These are phyloP conservation scores for Fusarium verrucosum DNA, from an alignment of 2,329 filamentous ascomycete species.

Conservation along the genomic window DNA sequence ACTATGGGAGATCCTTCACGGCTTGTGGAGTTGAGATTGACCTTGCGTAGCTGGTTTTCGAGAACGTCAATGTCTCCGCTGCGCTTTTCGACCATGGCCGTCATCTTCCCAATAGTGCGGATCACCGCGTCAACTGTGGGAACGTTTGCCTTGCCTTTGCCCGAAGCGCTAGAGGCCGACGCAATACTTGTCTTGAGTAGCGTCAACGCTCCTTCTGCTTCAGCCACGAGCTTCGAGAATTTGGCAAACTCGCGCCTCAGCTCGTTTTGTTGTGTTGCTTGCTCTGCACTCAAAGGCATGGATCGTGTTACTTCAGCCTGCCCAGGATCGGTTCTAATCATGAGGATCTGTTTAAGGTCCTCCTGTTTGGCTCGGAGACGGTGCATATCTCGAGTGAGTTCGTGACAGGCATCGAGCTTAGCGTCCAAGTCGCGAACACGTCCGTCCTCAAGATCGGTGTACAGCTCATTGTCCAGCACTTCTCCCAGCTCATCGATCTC, in stretches of 20 bases:
- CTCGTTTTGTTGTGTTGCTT: constrained; percentile 83
- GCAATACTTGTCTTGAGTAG: constrained; percentile 82
- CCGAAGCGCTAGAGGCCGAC: constrained; percentile 60
- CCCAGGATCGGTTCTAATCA: constrained; percentile 73
- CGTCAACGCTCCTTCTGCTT: constrained; percentile 82
- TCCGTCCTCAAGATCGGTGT: constrained; percentile 71
- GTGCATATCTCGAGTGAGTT: constrained; percentile 74
- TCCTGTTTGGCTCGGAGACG: constrained; percentile 79
- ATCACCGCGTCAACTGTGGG: constrained; percentile 93
- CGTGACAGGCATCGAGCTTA: constrained; percentile 74
- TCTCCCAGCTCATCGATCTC: constrained; percentile 76
- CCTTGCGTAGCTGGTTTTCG: constrained; percentile 83
- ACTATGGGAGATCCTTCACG: constrained; percentile 56
- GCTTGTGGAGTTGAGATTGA: constrained; percentile 63
- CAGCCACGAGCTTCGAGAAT: constrained; percentile 77
- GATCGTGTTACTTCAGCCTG: constrained; percentile 70
- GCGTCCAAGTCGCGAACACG: constrained; percentile 73
- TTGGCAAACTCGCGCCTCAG: constrained; percentile 78
- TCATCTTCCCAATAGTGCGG: constrained; percentile 93
- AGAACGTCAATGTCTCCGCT: constrained; percentile 91
- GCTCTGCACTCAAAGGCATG: constrained; percentile 84
- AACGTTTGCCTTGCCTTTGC: constrained; percentile 59
- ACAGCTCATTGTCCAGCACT: constrained; percentile 71
- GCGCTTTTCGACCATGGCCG: constrained; percentile 87
- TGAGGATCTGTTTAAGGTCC: constrained; percentile 80